phyloP scores from a whole-genome alignment of 1,284 basidiomycete genomes.

The Trametes hirsuta region DNA sequence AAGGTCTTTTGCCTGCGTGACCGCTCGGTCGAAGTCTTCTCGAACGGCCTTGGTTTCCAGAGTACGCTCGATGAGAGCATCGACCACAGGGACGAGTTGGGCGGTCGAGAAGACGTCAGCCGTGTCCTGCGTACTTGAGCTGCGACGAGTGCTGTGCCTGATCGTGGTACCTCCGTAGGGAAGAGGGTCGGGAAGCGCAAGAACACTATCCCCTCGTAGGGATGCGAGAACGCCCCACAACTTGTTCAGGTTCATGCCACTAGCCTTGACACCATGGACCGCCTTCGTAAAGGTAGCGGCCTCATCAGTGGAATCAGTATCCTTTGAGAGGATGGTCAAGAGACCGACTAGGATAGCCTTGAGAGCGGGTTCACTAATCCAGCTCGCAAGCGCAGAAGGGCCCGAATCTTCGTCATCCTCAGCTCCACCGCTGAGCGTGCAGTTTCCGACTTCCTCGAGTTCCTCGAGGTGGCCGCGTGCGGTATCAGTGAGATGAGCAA shows the following conservation, averaged over 20 bases:
- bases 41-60: constrained; percentile 52
- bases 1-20: constrained; percentile 55
- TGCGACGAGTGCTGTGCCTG: constrained; percentile 42
- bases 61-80: constrained; percentile 56
- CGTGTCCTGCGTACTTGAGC: constrained; percentile 37
- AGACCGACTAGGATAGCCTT: constrained; percentile 63
- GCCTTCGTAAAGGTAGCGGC: constrained; percentile 39
- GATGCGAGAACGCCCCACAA: constrained; percentile 59
- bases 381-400: constrained; percentile 44
- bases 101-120: constrained; percentile 48
- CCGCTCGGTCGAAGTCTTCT: constrained; percentile 59
- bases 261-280: constrained; percentile 54
- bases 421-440: neutral
- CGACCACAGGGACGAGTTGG: constrained; percentile 68
- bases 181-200: constrained; percentile 57
- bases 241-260: constrained; percentile 59
- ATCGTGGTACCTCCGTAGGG: constrained; percentile 47
- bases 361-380: constrained; percentile 67
- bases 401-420: constrained; percentile 38
- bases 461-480: constrained; percentile 62
- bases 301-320: constrained; percentile 39
- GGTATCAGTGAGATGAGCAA: constrained; percentile 56
- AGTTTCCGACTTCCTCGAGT: constrained; percentile 54
- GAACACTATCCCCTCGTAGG: constrained; percentile 41
- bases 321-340: constrained; percentile 52